Evolutionary conservation across 305 asterid genomes (phyloP).

Genomic region (Fraxinus greggii): DNA sequence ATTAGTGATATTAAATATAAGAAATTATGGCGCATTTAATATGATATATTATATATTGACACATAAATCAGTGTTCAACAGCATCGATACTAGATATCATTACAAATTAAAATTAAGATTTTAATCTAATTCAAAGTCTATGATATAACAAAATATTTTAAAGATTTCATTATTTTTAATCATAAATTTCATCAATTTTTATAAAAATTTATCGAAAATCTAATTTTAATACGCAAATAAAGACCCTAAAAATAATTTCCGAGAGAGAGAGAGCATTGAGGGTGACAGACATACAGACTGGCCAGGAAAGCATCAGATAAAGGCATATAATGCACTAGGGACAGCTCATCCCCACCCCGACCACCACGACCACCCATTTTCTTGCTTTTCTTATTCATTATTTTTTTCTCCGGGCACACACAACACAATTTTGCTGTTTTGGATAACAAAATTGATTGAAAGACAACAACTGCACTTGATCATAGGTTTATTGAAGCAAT

Average conservation of each 20-base stretch:
- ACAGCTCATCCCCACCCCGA: slow-evolving; percentile 52
- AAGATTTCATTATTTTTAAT: no score
- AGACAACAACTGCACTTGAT: neutral
- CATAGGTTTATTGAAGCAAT: neutral
- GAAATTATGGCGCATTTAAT: no score
- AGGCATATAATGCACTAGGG: slow-evolving; percentile 45
- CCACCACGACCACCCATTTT: slow-evolving; percentile 29
- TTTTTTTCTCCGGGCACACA: neutral
- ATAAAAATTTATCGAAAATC: no score
- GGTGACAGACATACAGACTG: slow-evolving; percentile 33
- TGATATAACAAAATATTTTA: no score
- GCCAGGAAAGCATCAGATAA: slow-evolving; percentile 37
- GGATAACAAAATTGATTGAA: neutral
- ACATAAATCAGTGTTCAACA: no score
- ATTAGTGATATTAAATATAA: no score
- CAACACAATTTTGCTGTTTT: neutral
- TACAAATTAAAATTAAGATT: no score
- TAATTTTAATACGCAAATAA: no score
- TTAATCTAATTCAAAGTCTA: no score
- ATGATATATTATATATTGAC: neutral
- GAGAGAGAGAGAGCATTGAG: slow-evolving; percentile 6
- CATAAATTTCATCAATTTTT: no score
- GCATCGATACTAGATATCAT: no score
- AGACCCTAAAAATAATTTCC: neutral
- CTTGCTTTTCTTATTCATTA: neutral